These are phyloP conservation scores for Termitomyces sp. DNA, from an alignment of 768 basidiomycete species.

Conservation along the genomic window DNA sequence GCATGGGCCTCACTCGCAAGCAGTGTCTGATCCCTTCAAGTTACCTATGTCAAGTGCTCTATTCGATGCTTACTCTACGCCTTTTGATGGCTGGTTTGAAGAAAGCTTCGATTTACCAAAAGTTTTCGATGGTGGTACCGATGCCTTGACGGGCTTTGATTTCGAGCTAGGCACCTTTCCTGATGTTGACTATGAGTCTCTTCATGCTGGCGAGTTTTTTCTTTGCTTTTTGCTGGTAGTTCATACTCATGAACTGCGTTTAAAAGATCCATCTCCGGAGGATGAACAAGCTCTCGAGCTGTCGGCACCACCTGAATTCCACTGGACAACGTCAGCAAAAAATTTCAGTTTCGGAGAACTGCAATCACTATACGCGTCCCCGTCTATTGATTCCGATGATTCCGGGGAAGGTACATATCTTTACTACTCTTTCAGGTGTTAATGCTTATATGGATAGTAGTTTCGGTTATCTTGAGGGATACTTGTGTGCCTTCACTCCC, in stretches of 20 bases:
- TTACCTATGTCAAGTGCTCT: too few relatives aligned
- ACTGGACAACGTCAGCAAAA: not conserved
- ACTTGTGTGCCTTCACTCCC: not conserved
- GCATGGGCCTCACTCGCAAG: slow-evolving; percentile 17
- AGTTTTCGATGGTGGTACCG: slow-evolving; percentile 16
- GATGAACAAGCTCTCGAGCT: not conserved
- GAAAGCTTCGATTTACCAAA: slow-evolving; percentile 24
- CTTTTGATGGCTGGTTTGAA: slow-evolving; percentile 32
- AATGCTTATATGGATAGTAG: not conserved
- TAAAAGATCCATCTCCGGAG: not conserved
- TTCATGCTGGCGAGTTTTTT: not conserved
- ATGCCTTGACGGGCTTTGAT: slow-evolving; percentile 19
- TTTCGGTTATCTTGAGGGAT: not conserved
- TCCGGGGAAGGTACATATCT: not conserved
- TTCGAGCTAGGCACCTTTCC: slow-evolving; percentile 16
- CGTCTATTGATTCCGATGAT: not conserved
- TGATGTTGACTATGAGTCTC: not conserved
- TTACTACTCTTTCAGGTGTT: not conserved
- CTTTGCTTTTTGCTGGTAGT: not conserved
- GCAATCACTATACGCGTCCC: not conserved
- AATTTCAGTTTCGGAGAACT: not conserved
- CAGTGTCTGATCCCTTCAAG: slow-evolving; percentile 26
- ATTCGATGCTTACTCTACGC: slow-evolving; percentile 14
- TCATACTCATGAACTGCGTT: not conserved
- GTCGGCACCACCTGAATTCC: not conserved